Evolutionary conservation across 169 alveolate genomes (phyloP).

Genomic region (Plasmodium falciparum): DNA sequence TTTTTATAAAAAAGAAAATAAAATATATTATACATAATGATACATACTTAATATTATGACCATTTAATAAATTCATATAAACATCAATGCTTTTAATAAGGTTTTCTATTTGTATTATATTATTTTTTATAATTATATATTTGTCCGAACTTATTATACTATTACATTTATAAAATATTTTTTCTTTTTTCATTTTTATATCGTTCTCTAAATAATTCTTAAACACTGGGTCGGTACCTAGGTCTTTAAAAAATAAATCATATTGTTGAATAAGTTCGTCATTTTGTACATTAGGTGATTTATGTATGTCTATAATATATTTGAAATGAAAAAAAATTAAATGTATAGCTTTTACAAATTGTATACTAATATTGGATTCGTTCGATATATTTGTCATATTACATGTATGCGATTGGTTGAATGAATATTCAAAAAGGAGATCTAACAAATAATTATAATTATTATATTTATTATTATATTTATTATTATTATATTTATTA

Average conservation of each 20-base stretch:
- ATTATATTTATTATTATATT: too few relatives aligned
- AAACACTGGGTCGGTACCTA: constrained; percentile 7
- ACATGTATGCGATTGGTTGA: too few relatives aligned
- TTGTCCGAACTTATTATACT: constrained; percentile 6
- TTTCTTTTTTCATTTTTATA: constrained; percentile 34
- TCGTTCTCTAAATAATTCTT: constrained; percentile 28
- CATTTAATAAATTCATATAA: not conserved
- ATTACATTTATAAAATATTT: constrained; percentile 36
- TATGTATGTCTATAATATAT: constrained; percentile 15
- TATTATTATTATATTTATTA: not conserved
- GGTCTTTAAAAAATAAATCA: constrained; percentile 33
- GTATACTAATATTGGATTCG: too few relatives aligned
- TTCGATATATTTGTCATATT: too few relatives aligned
- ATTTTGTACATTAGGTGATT: not conserved
- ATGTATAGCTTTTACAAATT: not conserved
- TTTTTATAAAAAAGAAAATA: constrained; percentile 45
- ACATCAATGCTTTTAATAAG: constrained; percentile 40
- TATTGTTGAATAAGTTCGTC: not conserved
- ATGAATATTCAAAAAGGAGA: too few relatives aligned
- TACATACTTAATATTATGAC: not conserved
- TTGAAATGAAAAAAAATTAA: constrained; percentile 27
- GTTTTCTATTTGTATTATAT: constrained; percentile 49
- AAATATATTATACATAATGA: constrained; percentile 12
- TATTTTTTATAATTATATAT: constrained; percentile 30
- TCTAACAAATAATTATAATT: too few relatives aligned